Conservation (phyloP, 805 yeast species). For the Starmera quercuum region DNA sequence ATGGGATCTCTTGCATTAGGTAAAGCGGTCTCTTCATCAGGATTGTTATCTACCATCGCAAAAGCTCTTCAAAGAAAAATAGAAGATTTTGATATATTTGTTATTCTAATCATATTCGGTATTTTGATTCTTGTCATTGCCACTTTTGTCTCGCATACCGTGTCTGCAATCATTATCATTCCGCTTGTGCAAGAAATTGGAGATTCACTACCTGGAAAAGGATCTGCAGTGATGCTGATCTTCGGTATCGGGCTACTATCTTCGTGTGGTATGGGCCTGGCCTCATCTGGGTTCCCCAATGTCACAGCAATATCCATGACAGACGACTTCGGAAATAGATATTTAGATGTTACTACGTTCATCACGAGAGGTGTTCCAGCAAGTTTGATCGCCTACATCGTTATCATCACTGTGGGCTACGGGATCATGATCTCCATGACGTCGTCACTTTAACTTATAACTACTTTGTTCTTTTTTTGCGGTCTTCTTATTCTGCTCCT, state of each 20-base stretch:
- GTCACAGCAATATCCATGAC: constrained; percentile 94
- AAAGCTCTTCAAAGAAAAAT: constrained; percentile 55
- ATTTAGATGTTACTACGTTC: constrained; percentile 73
- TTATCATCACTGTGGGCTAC: constrained; percentile 75
- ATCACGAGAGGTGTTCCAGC: constrained; percentile 89
- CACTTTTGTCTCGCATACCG: constrained; percentile 94
- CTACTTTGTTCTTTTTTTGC: too few species aligned
- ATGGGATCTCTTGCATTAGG: constrained; percentile 98
- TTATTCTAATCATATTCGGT: constrained; percentile 77
- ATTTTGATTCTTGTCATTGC: constrained; percentile 77
- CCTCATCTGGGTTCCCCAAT: constrained; percentile 97
- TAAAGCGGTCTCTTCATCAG: constrained; percentile 88
- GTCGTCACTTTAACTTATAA: too few species aligned
- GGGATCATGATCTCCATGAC: constrained; percentile 52
- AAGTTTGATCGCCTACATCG: constrained; percentile 63
- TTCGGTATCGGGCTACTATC: constrained; percentile 54
- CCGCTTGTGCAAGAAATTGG: constrained; percentile 91
- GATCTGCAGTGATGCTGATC: constrained; percentile 45
- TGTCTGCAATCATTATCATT: constrained; percentile 86
- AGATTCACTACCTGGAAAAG: constrained; percentile 56
- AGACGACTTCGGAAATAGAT: constrained; percentile 86
- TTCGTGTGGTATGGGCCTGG: constrained; percentile 95
- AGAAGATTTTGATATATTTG: constrained; percentile 53
- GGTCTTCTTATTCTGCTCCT: too few species aligned
- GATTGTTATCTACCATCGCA: constrained; percentile 76